phyloP scores from a whole-genome alignment of 2,329 filamentous ascomycete species.

The Seiridium unicorne region DNA sequence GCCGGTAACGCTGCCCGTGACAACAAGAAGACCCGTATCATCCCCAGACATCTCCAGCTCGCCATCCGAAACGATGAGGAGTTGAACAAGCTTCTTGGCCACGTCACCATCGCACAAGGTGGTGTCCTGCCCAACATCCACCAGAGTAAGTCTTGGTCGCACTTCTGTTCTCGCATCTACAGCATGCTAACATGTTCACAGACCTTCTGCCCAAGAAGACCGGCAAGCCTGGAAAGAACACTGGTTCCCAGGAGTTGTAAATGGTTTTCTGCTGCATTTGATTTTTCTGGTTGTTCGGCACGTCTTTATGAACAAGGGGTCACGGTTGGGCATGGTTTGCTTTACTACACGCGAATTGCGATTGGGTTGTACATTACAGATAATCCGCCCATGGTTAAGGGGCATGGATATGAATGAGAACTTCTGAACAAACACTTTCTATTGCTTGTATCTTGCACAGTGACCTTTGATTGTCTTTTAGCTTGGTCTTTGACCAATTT shows the following conservation, averaged over 20 bases:
- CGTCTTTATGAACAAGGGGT: constrained; percentile 79
- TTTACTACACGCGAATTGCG: constrained; percentile 40
- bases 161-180: constrained; percentile 4
- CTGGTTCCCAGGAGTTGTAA: constrained; percentile 88
- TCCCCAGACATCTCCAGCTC: constrained; percentile 96
- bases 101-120: constrained; percentile 96
- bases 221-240: constrained; percentile 86
- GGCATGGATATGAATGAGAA: constrained; percentile 65
- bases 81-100: constrained; percentile 96
- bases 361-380: constrained; percentile 66
- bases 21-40: constrained; percentile 99
- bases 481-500: not conserved
- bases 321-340: constrained; percentile 73
- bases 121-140: constrained; percentile 97
- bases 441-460: not conserved
- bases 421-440: constrained; percentile 37
- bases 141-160: constrained; percentile 70
- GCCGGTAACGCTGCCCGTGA: constrained; percentile 98
- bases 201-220: constrained; percentile 99
- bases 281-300: constrained; percentile 63
- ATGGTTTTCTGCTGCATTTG: constrained; percentile 47
- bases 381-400: constrained; percentile 56
- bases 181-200: constrained; percentile 44
- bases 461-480: not conserved
- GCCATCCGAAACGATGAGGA: constrained; percentile 99